Conservation (phyloP, 495 filamentous ascomycete genomes). For the Neurospora tetraspora region DNA sequence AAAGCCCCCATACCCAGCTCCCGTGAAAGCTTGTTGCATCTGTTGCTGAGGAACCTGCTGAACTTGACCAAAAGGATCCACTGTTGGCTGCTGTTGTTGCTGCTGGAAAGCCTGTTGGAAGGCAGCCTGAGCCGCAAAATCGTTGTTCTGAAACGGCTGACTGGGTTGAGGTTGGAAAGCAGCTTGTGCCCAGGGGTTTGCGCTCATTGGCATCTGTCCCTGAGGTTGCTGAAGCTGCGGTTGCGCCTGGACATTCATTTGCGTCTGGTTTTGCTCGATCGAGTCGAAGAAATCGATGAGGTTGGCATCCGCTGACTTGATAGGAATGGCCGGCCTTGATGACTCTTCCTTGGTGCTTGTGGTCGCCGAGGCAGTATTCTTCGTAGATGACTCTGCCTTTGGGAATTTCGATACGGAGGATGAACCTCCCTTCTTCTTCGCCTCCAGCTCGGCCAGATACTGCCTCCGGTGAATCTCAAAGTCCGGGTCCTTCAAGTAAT, state of each 20-base stretch:
- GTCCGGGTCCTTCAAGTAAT: constrained; percentile 91
- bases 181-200: constrained; percentile 22
- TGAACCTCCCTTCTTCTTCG: constrained; percentile 53
- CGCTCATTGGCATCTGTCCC: constrained; percentile 21
- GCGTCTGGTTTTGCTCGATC: constrained; percentile 86
- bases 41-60: constrained; percentile 39
- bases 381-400: constrained; percentile 25
- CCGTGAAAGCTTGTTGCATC: constrained; percentile 46
- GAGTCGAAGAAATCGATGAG: constrained; percentile 98
- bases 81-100: constrained; percentile 26
- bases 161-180: constrained; percentile 19
- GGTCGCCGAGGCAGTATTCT: constrained; percentile 27
- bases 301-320: constrained; percentile 62
- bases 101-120: constrained; percentile 42
- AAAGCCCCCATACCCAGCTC: constrained; percentile 82
- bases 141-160: constrained; percentile 40
- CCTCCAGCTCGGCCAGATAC: constrained; percentile 77
- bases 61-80: constrained; percentile 14
- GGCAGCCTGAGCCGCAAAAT: constrained; percentile 37
- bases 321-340: constrained; percentile 14
- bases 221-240: constrained; percentile 19
- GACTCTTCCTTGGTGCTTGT: constrained; percentile 10
- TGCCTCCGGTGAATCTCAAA: constrained; percentile 92
- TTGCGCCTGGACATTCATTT: constrained; percentile 43
- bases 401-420: constrained; percentile 17